Base-by-base conservation (phyloP, 106 monocot genomes). In the Dendrobium huoshanense region DNA sequence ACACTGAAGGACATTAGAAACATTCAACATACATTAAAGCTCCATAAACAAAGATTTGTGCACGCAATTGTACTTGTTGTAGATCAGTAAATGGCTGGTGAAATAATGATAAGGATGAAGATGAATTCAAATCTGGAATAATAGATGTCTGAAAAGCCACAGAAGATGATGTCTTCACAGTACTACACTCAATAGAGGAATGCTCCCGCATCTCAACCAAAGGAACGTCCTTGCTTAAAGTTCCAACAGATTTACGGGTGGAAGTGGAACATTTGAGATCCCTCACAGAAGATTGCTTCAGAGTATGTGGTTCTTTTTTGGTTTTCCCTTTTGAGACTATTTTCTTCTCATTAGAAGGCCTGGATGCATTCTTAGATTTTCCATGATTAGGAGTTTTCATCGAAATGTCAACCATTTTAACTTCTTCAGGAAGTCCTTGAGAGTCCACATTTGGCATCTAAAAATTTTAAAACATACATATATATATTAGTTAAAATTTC, bases 11-110 rank as follows among this genome's bases (percentile, higher is more conserved):
- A 13, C 22, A 45, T 48, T 24, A 0, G 9, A 75, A 49, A 73
- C 61, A 29, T 45, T 49, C 3, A 75, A 87, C 92, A 88, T 77
- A 97, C 97, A 97, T 99, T 75, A 99, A 82, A 72, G 95, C 89
- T 79, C 98, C 94, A 89, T 94, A 97, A 75, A 92, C 96, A 94
- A 90, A 90, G 70, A 97, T 97, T 80, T 97, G 96, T 74, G 96
- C 96, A 75, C 94, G 90, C 65, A 97, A 54, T 85, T 97, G 96
- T 2, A 97, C 87, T 88, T 97, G 96, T 55, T 97, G 96, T 72
- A 79, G 24, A 83, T 97, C 92, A 67, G 94, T 92, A 77, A 97
- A 97, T 77, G 94, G 94, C 45, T 92, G 92, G 75, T 87, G 84
- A 79, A 86, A 84, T 48, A 44, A 74, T 42, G 86, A 44, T 29